phyloP scores from a whole-genome alignment of 2,329 filamentous ascomycete species.

The Ascochyta viciae-villosae region DNA sequence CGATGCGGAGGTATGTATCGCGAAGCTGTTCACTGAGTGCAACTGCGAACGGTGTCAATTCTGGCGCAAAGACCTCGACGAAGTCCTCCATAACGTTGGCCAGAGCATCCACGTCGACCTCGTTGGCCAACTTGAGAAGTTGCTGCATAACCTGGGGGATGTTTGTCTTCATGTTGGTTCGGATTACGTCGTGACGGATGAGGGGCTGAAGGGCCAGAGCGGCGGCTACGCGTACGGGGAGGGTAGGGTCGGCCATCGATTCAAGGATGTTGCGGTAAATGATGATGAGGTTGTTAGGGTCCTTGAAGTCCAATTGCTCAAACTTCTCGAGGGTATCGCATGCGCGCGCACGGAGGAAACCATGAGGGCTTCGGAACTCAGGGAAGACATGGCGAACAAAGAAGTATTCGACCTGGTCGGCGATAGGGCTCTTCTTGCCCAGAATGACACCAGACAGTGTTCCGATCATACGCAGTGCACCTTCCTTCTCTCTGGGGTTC shows the following conservation, averaged over 20 bases:
- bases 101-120: constrained; percentile 95
- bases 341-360: constrained; percentile 90
- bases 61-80: constrained; percentile 96
- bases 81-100: constrained; percentile 99
- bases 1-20: constrained; percentile 94
- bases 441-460: constrained; percentile 92
- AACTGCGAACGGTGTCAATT: constrained; percentile 95
- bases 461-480: constrained; percentile 95
- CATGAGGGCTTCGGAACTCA: constrained; percentile 91
- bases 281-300: constrained; percentile 90
- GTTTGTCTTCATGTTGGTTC: constrained; percentile 93
- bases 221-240: constrained; percentile 93
- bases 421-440: constrained; percentile 97
- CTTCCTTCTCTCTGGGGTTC: constrained; percentile 94
- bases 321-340: constrained; percentile 99
- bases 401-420: constrained; percentile 97
- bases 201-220: constrained; percentile 92
- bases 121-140: constrained; percentile 93
- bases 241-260: constrained; percentile 92
- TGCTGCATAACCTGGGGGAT: constrained; percentile 99
- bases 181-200: constrained; percentile 93
- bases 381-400: constrained; percentile 98
- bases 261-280: constrained; percentile 97
- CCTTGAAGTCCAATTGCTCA: constrained; percentile 95
- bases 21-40: constrained; percentile 94